These are phyloP conservation scores for Pyrenophora teres DNA, from an alignment of 2,329 filamentous ascomycete species.

Conservation along the genomic window DNA sequence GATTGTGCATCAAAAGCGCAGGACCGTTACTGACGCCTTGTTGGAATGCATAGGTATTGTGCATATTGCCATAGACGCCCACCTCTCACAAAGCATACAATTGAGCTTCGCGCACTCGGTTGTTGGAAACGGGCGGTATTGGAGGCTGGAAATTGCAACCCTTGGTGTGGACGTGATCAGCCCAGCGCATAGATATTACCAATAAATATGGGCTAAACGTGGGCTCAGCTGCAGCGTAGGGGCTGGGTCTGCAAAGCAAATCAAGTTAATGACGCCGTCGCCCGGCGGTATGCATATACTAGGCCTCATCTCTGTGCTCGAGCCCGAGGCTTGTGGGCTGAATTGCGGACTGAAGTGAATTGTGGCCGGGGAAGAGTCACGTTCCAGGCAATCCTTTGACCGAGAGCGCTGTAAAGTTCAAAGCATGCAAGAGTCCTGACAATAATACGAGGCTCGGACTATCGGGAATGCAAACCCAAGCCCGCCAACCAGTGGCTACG, in stretches of 20 bases:
- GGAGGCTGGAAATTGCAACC: constrained; percentile 13
- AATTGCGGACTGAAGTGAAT: constrained; percentile 15
- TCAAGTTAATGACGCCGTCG: constrained; percentile 34
- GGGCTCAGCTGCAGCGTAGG: constrained; percentile 35
- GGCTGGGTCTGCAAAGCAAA: constrained; percentile 42
- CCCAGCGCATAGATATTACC: constrained; percentile 30
- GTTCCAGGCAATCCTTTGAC: neutral
- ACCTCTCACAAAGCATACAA: neutral
- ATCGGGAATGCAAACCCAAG: neutral
- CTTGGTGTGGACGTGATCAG: constrained; percentile 12
- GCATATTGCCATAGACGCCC: neutral
- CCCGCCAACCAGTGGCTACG: neutral
- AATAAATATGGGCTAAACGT: constrained; percentile 29
- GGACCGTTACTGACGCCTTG: neutral
- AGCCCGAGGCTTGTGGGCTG: constrained; percentile 31
- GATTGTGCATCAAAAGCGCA: neutral
- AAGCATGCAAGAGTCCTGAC: neutral
- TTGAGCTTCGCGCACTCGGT: neutral
- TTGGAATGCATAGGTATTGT: neutral
- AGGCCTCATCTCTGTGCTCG: constrained; percentile 33
- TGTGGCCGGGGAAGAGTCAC: neutral
- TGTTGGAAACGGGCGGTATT: constrained; percentile 1
- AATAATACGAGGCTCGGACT: constrained; percentile 7
- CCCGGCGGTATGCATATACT: constrained; percentile 35
- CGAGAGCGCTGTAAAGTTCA: neutral